phyloP scores from a whole-genome alignment of 2,329 filamentous ascomycete genomes.

The Cytospora chrysosperma region DNA sequence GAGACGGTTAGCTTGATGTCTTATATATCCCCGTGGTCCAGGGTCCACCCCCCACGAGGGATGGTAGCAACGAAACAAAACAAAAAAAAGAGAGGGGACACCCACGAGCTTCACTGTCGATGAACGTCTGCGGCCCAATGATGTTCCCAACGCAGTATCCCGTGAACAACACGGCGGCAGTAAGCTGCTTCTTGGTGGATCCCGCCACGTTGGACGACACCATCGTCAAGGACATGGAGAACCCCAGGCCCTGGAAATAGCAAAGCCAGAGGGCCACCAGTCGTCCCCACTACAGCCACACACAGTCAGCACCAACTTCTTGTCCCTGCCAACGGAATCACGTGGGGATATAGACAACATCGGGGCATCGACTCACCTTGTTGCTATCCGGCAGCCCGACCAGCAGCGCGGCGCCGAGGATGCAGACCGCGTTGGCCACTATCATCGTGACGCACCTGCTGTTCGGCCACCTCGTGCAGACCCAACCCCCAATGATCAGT shows the following conservation, averaged over 20 bases:
- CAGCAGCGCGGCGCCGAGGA: constrained; percentile 50
- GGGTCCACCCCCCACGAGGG: too few relatives aligned
- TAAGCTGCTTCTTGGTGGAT: constrained; percentile 36
- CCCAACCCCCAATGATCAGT: constrained; percentile 48
- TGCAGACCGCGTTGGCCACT: constrained; percentile 53
- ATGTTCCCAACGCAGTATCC: constrained; percentile 36
- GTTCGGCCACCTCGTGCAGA: constrained; percentile 52
- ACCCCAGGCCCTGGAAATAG: constrained; percentile 35
- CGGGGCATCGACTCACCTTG: constrained; percentile 36
- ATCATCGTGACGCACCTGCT: constrained; percentile 55
- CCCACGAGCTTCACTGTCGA: constrained; percentile 44
- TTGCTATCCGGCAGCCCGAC: constrained; percentile 49
- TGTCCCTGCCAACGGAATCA: too few relatives aligned
- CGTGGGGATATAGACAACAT: not conserved
- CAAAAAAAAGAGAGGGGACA: not conserved
- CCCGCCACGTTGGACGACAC: constrained; percentile 36
- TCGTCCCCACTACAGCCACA: constrained; percentile 49
- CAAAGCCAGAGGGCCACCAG: constrained; percentile 55
- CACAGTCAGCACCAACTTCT: not conserved
- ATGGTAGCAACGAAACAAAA: too few relatives aligned
- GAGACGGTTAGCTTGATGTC: not conserved
- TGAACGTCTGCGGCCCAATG: constrained; percentile 35
- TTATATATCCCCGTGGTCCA: too few relatives aligned
- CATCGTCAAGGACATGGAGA: constrained; percentile 36
- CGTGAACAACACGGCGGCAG: constrained; percentile 32